Conservation (phyloP, 2,329 filamentous ascomycete species). For the Trichoderma aggressivum region DNA sequence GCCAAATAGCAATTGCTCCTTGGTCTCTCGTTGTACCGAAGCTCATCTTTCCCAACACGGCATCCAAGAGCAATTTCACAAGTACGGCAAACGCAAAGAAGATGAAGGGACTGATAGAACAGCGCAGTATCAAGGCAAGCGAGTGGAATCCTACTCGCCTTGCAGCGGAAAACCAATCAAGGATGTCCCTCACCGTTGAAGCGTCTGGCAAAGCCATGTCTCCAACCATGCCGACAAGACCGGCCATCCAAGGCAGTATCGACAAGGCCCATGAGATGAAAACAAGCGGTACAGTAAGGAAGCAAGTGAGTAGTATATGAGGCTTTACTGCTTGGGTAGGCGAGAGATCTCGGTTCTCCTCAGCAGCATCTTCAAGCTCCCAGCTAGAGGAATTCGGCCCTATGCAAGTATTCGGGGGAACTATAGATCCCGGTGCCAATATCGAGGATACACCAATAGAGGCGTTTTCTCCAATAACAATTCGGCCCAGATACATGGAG, state of each 20-base stretch:
- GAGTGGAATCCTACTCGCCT: conserved; percentile 50
- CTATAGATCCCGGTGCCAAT: conserved; percentile 46
- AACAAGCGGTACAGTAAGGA: conserved; percentile 43
- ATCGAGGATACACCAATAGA: conserved; percentile 48
- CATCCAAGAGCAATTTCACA: conserved; percentile 41
- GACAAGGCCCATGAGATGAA: conserved; percentile 40
- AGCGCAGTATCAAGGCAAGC: conserved; percentile 42
- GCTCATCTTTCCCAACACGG: conserved; percentile 36
- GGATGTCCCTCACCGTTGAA: conserved; percentile 39
- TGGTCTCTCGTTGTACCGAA: conserved; percentile 31
- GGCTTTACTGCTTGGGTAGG: conserved; percentile 37
- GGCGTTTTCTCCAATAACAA: conserved; percentile 46
- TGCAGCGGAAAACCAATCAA: conserved; percentile 48
- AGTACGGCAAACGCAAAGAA: conserved; percentile 42
- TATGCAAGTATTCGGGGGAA: conserved; percentile 50
- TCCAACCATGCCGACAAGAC: conserved; percentile 44
- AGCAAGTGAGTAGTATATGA: conserved; percentile 43
- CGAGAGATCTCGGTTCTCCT: conserved; percentile 45
- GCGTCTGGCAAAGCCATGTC: conserved; percentile 32
- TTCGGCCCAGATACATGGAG: conserved; percentile 53
- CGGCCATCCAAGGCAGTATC: conserved; percentile 44
- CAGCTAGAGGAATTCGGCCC: conserved; percentile 57
- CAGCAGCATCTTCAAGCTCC: conserved; percentile 47
- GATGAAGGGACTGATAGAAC: conserved; percentile 42
- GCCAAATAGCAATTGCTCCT: conserved; percentile 42